Base-by-base conservation (phyloP, 768 basidiomycete genomes). In the Tylopilus intermedius region DNA sequence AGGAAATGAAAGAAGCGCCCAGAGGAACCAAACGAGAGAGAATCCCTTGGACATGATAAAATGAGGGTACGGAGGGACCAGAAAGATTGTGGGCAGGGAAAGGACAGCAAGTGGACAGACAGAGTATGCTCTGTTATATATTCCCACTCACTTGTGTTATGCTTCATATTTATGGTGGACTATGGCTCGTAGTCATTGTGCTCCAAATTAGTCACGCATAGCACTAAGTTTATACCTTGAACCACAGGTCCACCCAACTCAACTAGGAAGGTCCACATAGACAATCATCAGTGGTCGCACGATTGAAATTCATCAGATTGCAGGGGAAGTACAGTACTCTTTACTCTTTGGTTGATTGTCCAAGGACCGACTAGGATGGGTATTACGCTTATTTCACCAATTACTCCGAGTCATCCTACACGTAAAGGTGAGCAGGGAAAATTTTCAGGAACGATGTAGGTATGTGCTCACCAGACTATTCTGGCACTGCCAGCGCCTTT, bases 401-500 rank as follows among this genome's bases (percentile, higher is more conserved):
- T 54, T 45, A 49, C 44, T 58, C 59, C 59, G 53, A 42, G 27
- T 62, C 54, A 68, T 53, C 62, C 65, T 65, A 32, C 18, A 18
- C 14, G 2, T 21, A 8, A 21, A 45, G 44, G 18, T 49, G 37
- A 62, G 47, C 30, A 41, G 37, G 22, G 38, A 30, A 6, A 33
- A 27, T 11, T 44, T 51, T 32, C 45, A 53, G 10, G 27, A 27
- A 37, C 40, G 24, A 29, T 24, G 11, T 18, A 18, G 18, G 8
- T n/a, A 14, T 35, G 18, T 40, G 38, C 65, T n/a, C 56, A 74
- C 76, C 73, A 70, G 69, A 73, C 51, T 62, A 67, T 53, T 74
- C 70, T 56, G 72, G 56, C 46, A 65, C 68, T 45, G 61, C 61
- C 47, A 70, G 62, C 29, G 75, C 74, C 59, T 77, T 78, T 65